Conservation (phyloP, 371 early-diverging fungal species). For the Lichtheimia ramosa region DNA sequence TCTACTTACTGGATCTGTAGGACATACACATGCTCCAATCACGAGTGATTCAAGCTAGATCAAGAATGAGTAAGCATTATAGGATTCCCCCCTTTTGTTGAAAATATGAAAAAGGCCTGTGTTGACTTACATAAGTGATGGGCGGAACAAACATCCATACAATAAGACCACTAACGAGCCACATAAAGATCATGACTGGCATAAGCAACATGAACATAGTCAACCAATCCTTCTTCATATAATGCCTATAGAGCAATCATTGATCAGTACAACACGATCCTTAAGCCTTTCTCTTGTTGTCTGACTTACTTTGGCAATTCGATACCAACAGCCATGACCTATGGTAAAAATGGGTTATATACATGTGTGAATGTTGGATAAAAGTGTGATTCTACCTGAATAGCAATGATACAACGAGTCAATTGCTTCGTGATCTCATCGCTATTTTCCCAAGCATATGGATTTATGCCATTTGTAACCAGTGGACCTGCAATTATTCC, state of each 20-base stretch:
- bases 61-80: slow-evolving; percentile 1
- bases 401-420: slow-evolving; percentile 77
- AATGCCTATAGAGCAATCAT: no score
- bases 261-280: no score
- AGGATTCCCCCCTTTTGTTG: not conserved
- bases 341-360: not conserved
- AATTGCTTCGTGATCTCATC: slow-evolving; percentile 69
- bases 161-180: slow-evolving; percentile 75
- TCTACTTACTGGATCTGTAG: slow-evolving; percentile 90
- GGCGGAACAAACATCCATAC: slow-evolving; percentile 67
- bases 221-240: slow-evolving; percentile 56
- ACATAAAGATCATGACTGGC: slow-evolving; percentile 88
- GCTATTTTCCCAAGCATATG: slow-evolving; percentile 52
- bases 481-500: slow-evolving; percentile 90
- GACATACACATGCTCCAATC: slow-evolving; percentile 89
- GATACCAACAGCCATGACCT: slow-evolving; percentile 90
- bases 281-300: no score
- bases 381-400: slow-evolving; percentile 53
- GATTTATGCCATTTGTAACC: slow-evolving; percentile 65
- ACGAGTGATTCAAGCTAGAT: slow-evolving; percentile 71
- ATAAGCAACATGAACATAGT: slow-evolving; percentile 75
- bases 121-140: slow-evolving; percentile 56
- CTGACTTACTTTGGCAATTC: slow-evolving; percentile 71
- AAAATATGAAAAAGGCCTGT: not conserved
- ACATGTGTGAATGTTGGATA: not conserved